Conservation (phyloP, 345 rosid species). For the Hibiscus tridactylites region DNA sequence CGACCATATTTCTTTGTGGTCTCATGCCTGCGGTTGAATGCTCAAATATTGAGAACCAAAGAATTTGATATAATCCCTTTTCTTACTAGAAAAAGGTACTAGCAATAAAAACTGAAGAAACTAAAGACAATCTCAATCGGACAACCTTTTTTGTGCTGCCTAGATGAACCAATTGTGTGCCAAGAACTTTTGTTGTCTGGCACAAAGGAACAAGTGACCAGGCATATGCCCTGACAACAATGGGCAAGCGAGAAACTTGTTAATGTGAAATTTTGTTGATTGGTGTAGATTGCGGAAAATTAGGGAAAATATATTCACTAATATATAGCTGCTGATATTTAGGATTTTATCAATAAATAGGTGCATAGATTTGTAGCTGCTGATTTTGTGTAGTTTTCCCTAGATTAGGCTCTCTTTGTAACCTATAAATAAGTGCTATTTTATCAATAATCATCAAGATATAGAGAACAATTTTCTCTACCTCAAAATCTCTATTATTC, state of each 20-base stretch:
- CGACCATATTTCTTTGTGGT: background rate
- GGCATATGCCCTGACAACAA: background rate
- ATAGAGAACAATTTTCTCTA: no score
- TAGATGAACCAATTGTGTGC: background rate
- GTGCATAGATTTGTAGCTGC: no score
- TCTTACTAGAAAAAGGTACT: background rate
- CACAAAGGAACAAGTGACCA: background rate
- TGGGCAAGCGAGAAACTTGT: background rate
- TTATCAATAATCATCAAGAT: no score
- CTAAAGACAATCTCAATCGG: background rate
- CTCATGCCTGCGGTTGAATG: background rate
- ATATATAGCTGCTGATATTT: no score
- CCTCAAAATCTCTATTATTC: no score
- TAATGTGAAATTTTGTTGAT: conserved; percentile 2
- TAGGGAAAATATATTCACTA: no score
- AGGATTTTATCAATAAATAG: no score
- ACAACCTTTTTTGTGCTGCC: background rate
- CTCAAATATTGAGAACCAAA: background rate
- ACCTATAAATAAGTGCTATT: no score
- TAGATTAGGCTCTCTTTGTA: no score
- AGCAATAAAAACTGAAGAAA: background rate
- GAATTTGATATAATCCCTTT: background rate
- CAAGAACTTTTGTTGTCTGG: background rate
- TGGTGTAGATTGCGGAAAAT: no score
- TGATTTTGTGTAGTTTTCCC: no score